phyloP scores from a whole-genome alignment of 805 yeast genomes.

The Kuraishia borneana region DNA sequence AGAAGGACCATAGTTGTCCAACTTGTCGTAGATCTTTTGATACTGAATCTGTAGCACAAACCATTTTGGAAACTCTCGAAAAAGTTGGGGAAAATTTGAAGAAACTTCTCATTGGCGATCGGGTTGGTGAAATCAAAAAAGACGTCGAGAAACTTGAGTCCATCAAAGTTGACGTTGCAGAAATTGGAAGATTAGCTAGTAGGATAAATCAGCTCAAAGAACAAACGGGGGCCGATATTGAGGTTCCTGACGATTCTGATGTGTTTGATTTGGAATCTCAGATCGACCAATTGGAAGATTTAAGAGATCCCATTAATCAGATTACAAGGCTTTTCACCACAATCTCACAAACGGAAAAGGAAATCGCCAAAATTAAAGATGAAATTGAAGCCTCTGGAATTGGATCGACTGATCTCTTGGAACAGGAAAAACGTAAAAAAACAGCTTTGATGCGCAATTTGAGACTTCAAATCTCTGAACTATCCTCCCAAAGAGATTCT shows the following conservation, averaged over 20 bases:
- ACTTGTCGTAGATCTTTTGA: conserved; percentile 64
- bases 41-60: conserved; percentile 11
- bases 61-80: conserved; percentile 12
- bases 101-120: neutral
- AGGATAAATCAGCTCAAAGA: no score
- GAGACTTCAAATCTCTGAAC: conserved; percentile 21
- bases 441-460: conserved; percentile 25
- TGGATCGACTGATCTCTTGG: conserved; percentile 33
- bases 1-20: conserved; percentile 46
- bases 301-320: conserved; percentile 20
- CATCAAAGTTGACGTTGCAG: conserved; percentile 14
- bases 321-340: conserved; percentile 22
- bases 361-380: conserved; percentile 16
- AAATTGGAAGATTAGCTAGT: no score
- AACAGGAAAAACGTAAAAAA: conserved; percentile 26
- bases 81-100: conserved; percentile 12
- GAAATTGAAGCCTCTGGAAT: conserved; percentile 22
- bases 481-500: conserved; percentile 31
- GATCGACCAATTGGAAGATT: neutral
- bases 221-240: neutral
- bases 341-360: conserved; percentile 13
- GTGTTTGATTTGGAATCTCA: neutral
- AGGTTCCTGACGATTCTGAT: neutral
- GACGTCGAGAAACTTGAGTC: conserved; percentile 15
- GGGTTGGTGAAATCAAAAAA: conserved; percentile 11